phyloP scores from a whole-genome alignment of 78 protist species.

The Anaeramoeba flamelloides region DNA sequence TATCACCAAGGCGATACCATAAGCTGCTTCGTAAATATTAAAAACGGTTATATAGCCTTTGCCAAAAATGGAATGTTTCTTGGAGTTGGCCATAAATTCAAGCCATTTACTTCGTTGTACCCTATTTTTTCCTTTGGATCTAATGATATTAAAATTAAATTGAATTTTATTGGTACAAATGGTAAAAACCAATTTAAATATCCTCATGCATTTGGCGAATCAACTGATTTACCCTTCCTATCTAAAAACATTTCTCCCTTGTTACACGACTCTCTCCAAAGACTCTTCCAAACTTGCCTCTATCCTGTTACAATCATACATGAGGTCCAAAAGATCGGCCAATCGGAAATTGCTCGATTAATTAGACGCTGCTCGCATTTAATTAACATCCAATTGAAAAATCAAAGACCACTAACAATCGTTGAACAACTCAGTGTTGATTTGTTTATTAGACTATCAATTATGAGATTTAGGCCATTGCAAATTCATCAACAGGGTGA shows the following conservation, averaged over 20 bases:
- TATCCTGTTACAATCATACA: background rate
- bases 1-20: background rate
- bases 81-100: background rate
- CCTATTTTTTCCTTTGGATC: background rate
- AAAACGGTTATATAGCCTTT: background rate
- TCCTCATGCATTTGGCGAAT: background rate
- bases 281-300: background rate
- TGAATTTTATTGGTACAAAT: background rate
- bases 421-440: background rate
- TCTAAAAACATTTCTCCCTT: background rate
- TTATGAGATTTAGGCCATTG: background rate
- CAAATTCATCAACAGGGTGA: background rate
- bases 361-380: background rate
- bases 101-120: background rate
- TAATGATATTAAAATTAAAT: background rate
- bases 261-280: background rate
- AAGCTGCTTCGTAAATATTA: background rate
- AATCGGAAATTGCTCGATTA: background rate
- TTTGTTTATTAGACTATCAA: background rate
- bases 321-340: background rate
- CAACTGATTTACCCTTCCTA: background rate
- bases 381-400: background rate
- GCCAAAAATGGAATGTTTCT: background rate
- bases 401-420: background rate
- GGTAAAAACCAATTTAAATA: background rate